A percentile compares a stretch with the other conserved stretches of the same genome.
phyloP scores from a whole-genome alignment of 176 grass and related monocot species.

The Areca catechu region DNA sequence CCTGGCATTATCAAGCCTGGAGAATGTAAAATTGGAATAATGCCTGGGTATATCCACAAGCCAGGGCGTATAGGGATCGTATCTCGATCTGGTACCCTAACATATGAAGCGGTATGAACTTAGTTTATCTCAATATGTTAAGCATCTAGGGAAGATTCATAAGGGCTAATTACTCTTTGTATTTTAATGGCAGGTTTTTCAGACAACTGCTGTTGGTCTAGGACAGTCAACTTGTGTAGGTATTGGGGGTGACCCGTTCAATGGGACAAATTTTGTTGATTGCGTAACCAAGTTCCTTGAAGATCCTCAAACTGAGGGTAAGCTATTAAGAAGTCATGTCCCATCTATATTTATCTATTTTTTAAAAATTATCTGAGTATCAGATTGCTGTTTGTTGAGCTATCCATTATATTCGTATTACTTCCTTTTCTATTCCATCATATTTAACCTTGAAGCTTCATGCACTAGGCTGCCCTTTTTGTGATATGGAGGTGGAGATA shows the following conservation, averaged over 20 bases:
- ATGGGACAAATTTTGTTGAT: slow-evolving; percentile 98
- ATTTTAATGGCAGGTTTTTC: slow-evolving; percentile 63
- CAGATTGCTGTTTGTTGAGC: too few species aligned
- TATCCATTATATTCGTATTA: too few species aligned
- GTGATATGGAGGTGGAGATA: too few species aligned
- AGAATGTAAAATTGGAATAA: slow-evolving; percentile 99
- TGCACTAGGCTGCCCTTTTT: too few species aligned
- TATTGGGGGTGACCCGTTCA: slow-evolving; percentile 96
- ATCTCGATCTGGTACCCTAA: slow-evolving; percentile 98
- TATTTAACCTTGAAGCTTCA: too few species aligned
- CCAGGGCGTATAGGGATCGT: slow-evolving; percentile 84
- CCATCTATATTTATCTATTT: too few species aligned
- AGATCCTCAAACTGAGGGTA: slow-evolving; percentile 99
- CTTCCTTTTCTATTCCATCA: too few species aligned
- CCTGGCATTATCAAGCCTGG: slow-evolving; percentile 98
- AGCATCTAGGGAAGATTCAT: slow-evolving; percentile 6
- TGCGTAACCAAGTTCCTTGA: slow-evolving; percentile 81
- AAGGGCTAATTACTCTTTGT: slow-evolving; percentile 12
- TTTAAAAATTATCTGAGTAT: too few species aligned
- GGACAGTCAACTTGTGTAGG: slow-evolving; percentile 97
- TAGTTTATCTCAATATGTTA: slow-evolving; percentile 1
- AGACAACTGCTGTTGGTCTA: slow-evolving; percentile 92
- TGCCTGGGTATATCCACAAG: slow-evolving; percentile 99
- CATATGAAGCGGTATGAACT: slow-evolving; percentile 87
- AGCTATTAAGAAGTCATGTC: neutral